Conservation (phyloP, 352 stramenopile genomes). For the Phytophthora sp. region DNA sequence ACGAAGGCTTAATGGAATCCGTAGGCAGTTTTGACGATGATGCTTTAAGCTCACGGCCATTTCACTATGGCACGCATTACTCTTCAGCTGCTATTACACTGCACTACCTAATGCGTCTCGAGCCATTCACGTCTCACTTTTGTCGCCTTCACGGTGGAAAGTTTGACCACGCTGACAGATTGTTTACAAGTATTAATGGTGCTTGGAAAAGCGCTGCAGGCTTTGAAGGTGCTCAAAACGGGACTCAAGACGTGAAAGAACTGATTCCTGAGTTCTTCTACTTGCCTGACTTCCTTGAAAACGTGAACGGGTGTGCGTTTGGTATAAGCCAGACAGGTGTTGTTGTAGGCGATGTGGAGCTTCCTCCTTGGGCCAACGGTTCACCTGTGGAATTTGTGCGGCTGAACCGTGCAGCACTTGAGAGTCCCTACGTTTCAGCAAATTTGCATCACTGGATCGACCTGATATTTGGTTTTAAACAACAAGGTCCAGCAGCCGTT, state of each 20-base stretch:
- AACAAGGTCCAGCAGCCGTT: slow-evolving; percentile 93
- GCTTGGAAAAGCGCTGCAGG: slow-evolving; percentile 91
- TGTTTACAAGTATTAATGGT: slow-evolving; percentile 94
- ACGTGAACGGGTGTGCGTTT: slow-evolving; percentile 96
- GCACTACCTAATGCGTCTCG: slow-evolving; percentile 97
- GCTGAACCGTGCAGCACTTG: slow-evolving; percentile 94
- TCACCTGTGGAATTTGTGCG: slow-evolving; percentile 95
- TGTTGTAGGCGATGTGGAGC: slow-evolving; percentile 88
- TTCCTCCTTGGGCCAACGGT: slow-evolving; percentile 95
- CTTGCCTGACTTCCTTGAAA: slow-evolving; percentile 95
- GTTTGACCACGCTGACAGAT: slow-evolving; percentile 98
- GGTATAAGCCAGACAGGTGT: slow-evolving; percentile 89
- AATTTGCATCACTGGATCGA: slow-evolving; percentile 99
- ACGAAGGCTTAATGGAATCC: slow-evolving; percentile 63
- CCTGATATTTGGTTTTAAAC: slow-evolving; percentile 97
- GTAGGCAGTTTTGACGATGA: slow-evolving; percentile 11
- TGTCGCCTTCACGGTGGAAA: slow-evolving; percentile 95
- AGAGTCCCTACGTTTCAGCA: slow-evolving; percentile 95
- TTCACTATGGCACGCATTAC: slow-evolving; percentile 97
- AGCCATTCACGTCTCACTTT: slow-evolving; percentile 96
- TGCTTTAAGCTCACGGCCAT: slow-evolving; percentile 61
- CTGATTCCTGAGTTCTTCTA: slow-evolving; percentile 99
- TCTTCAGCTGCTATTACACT: slow-evolving; percentile 95
- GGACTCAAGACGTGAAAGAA: slow-evolving; percentile 98
- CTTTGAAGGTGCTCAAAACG: slow-evolving; percentile 67